Conservation (phyloP, 2,329 filamentous ascomycete species). For the Aspergillus hortae region DNA sequence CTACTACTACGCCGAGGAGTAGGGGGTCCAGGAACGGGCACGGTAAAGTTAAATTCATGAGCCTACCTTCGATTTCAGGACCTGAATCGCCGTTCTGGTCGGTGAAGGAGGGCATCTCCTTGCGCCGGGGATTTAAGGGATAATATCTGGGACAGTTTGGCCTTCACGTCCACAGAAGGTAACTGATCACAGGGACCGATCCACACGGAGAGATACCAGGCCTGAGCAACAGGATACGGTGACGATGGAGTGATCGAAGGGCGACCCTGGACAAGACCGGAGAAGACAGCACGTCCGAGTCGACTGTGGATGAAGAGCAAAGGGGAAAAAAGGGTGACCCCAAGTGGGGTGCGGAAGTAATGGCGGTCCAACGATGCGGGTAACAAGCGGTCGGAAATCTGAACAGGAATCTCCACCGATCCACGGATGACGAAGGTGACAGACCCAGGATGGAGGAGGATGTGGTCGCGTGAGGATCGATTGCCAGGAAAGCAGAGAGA, state of each 20-base stretch:
- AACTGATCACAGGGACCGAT: neutral
- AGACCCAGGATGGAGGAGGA: too few relatives aligned
- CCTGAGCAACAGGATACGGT: neutral
- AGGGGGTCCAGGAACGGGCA: slow-evolving; percentile 1
- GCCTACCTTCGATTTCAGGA: slow-evolving; percentile 30
- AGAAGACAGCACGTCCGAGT: neutral
- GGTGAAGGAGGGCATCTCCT: slow-evolving; percentile 29
- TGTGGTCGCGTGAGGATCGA: neutral
- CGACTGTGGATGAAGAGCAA: neutral
- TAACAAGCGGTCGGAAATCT: neutral
- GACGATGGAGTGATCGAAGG: neutral
- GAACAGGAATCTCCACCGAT: neutral
- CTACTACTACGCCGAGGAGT: slow-evolving; percentile 13
- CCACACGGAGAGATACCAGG: neutral
- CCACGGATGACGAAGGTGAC: neutral
- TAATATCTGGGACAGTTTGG: neutral
- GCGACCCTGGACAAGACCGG: neutral
- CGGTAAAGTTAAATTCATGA: slow-evolving; percentile 8
- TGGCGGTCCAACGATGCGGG: neutral
- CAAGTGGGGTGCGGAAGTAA: neutral
- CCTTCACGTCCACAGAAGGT: neutral
- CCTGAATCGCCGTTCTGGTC: slow-evolving; percentile 20
- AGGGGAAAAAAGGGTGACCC: neutral
- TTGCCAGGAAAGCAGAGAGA: too few relatives aligned
- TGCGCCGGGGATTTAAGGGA: neutral